Evolutionary conservation across 2,329 filamentous ascomycete species (phyloP).

Genomic region (Colletotrichum endophyticum): DNA sequence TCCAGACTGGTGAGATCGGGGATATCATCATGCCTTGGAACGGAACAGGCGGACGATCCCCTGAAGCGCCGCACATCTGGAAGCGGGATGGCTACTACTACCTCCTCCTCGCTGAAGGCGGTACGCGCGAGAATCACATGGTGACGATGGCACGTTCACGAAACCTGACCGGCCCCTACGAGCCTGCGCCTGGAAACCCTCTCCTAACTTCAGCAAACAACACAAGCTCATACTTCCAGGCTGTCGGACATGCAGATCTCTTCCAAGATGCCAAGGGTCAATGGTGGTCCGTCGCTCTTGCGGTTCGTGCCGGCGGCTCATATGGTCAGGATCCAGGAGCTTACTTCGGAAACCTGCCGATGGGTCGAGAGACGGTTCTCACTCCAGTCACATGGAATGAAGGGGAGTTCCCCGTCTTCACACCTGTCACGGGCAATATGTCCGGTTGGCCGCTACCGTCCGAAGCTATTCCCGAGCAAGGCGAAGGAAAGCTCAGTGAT

Average conservation of each 20-base stretch:
- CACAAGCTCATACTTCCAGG: constrained; percentile 51
- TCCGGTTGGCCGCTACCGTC: constrained; percentile 43
- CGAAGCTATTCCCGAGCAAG: constrained; percentile 29
- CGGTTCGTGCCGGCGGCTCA: constrained; percentile 35
- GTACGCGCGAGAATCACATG: constrained; percentile 54
- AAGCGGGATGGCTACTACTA: constrained; percentile 57
- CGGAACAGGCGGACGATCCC: constrained; percentile 44
- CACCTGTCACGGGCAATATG: constrained; percentile 29
- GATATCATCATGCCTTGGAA: constrained; percentile 49
- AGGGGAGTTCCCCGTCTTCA: constrained; percentile 36
- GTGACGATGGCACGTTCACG: constrained; percentile 51
- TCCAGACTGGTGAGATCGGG: constrained; percentile 43
- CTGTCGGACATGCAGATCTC: constrained; percentile 61
- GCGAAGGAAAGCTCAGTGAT: constrained; percentile 43
- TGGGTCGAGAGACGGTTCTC: constrained; percentile 49
- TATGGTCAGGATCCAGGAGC: constrained; percentile 37
- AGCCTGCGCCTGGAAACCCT: constrained; percentile 46
- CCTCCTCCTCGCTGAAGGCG: constrained; percentile 56
- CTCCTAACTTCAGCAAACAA: constrained; percentile 49
- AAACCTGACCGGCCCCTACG: constrained; percentile 48
- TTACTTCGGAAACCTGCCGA: constrained; percentile 35
- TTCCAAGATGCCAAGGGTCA: constrained; percentile 52
- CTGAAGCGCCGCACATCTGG: constrained; percentile 62
- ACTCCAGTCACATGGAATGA: constrained; percentile 41
- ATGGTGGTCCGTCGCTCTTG: constrained; percentile 47